These are phyloP conservation scores for Knufia fluminis DNA, from an alignment of 2,329 filamentous ascomycete genomes.

Conservation along the genomic window DNA sequence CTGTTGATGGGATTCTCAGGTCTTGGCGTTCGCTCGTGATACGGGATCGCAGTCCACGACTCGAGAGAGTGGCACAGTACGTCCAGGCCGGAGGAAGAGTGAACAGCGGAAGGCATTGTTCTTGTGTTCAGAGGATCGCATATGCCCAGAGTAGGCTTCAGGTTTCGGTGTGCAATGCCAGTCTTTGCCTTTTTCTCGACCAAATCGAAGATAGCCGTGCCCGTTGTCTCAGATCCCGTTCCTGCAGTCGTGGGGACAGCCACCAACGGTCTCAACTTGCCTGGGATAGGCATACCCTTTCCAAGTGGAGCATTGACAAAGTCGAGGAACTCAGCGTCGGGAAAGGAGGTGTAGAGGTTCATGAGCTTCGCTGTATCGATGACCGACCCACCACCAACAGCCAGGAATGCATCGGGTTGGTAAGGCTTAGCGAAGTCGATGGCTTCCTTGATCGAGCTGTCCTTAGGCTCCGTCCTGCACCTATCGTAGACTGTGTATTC, in stretches of 20 bases:
- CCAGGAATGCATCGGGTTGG: constrained; percentile 77
- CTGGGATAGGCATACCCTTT: constrained; percentile 66
- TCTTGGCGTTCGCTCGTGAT: constrained; percentile 71
- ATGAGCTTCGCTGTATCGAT: constrained; percentile 98
- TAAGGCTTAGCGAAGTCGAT: constrained; percentile 79
- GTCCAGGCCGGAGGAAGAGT: constrained; percentile 83
- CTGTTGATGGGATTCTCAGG: constrained; percentile 83
- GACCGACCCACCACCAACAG: constrained; percentile 86
- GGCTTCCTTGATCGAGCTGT: constrained; percentile 83
- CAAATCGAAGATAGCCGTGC: constrained; percentile 95
- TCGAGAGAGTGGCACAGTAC: constrained; percentile 93
- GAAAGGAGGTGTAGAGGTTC: constrained; percentile 89
- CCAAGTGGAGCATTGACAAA: constrained; percentile 95
- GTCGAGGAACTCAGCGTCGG: constrained; percentile 88
- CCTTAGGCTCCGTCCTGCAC: constrained; percentile 83
- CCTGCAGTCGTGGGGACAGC: constrained; percentile 80
- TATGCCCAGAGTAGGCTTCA: constrained; percentile 92
- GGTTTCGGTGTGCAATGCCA: constrained; percentile 84
- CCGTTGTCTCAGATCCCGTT: constrained; percentile 88
- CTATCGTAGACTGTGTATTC: constrained; percentile 72
- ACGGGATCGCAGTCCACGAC: constrained; percentile 96
- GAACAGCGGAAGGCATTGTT: constrained; percentile 92
- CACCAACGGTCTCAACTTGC: constrained; percentile 63
- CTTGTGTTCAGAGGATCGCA: constrained; percentile 79
- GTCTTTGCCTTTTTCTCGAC: constrained; percentile 87